Percentiles rank a stretch among this genome's conserved stretches.
These are phyloP conservation scores for Solanum tarijense DNA, from an alignment of 257 asterid species.

Conservation along the genomic window DNA sequence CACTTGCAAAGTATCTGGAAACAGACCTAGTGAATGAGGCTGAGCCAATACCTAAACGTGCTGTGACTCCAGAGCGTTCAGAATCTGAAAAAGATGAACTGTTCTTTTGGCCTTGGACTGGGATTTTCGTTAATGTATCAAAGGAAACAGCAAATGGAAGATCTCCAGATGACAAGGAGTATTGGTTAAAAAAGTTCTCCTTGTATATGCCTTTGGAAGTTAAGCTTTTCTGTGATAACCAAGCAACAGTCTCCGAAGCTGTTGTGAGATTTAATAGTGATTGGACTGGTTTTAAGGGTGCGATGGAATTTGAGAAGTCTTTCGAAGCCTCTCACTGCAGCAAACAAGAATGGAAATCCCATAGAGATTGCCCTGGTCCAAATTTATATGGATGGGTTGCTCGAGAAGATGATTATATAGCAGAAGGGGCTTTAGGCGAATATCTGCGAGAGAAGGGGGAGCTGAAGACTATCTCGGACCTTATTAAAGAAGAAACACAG, in stretches of 20 bases:
- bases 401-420: constrained; percentile 42
- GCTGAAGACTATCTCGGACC: constrained; percentile 38
- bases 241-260: constrained; percentile 23
- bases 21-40: constrained; percentile 39
- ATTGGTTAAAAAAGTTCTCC: constrained; percentile 36
- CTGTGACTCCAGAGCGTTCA: constrained; percentile 19
- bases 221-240: constrained; percentile 33
- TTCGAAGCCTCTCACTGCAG: constrained; percentile 36
- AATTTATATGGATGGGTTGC: constrained; percentile 57
- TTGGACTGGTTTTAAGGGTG: constrained; percentile 57
- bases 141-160: constrained; percentile 19
- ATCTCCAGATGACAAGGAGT: constrained; percentile 12
- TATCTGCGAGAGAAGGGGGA: constrained; percentile 37
- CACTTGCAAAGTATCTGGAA: constrained; percentile 50
- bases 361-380: constrained; percentile 16
- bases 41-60: constrained; percentile 42
- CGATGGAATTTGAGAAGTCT: constrained; percentile 50
- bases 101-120: constrained; percentile 87
- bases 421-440: constrained; percentile 49
- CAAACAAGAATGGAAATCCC: constrained; percentile 44
- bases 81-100: constrained; percentile 39
- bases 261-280: constrained; percentile 39
- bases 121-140: constrained; percentile 42
- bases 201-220: constrained; percentile 42
- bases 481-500: constrained; percentile 29